Percentiles rank a stretch among this genome's conserved stretches.
Evolutionary conservation across 306 rosid species (phyloP).

Genomic region (Rubus parviflorus): DNA sequence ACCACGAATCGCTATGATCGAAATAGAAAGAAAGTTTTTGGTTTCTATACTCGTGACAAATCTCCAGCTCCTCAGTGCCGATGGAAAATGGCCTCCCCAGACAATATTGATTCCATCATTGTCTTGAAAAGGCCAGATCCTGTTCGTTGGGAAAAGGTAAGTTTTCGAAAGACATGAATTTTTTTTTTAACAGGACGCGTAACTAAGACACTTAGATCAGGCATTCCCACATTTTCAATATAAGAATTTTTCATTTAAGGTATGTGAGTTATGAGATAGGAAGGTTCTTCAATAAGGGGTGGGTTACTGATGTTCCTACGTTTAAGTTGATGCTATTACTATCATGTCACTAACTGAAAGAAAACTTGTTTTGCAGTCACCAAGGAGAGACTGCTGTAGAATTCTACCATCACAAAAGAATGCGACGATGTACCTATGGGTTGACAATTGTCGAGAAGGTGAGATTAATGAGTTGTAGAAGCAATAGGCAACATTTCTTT

Average conservation of each 20-base stretch:
- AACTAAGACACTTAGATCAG: background rate
- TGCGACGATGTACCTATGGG: constrained; percentile 57
- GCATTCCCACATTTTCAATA: background rate
- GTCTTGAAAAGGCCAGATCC: constrained; percentile 74
- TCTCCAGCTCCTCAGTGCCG: constrained; percentile 50
- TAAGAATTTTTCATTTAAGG: background rate
- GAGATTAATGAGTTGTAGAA: constrained; percentile 62
- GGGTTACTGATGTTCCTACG: background rate
- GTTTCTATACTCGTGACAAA: constrained; percentile 38
- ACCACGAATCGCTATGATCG: constrained; percentile 36
- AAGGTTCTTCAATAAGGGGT: too few species aligned
- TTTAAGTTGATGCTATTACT: background rate
- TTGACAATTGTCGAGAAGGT: constrained; percentile 59
- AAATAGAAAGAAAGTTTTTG: constrained; percentile 33
- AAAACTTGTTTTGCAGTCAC: constrained; percentile 62
- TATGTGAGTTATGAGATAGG: background rate
- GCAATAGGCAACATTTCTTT: constrained; percentile 20
- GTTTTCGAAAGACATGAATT: background rate
- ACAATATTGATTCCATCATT: constrained; percentile 43
- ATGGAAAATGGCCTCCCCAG: constrained; percentile 68
- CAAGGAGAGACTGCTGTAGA: constrained; percentile 92
- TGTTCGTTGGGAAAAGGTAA: constrained; percentile 78
- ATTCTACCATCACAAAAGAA: constrained; percentile 49
- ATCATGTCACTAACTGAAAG: constrained; percentile 15
- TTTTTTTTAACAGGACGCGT: background rate